Percentiles rank a stretch among this genome's conserved stretches.
Conservation (phyloP, 208 protist genomes). For the Wallacemonas sp. region DNA sequence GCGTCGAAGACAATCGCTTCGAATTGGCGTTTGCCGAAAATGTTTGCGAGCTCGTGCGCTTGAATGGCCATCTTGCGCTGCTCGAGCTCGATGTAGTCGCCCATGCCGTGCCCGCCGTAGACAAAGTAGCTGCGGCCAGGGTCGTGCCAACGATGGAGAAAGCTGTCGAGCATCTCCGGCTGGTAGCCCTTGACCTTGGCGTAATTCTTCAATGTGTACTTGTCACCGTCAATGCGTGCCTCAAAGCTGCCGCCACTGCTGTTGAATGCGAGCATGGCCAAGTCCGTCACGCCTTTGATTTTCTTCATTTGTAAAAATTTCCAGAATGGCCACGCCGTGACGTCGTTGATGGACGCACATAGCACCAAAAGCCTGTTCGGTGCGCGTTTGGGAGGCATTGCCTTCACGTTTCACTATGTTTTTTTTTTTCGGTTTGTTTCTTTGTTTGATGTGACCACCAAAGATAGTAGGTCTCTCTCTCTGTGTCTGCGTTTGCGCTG, state of each 20-base stretch:
- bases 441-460: neutral
- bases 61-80: slow-evolving; percentile 58
- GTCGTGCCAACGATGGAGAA: slow-evolving; percentile 67
- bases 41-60: slow-evolving; percentile 64
- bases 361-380: slow-evolving; percentile 70
- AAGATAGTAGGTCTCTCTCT: slow-evolving; percentile 10
- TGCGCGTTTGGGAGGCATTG: slow-evolving; percentile 25
- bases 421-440: neutral
- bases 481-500: slow-evolving; percentile 15
- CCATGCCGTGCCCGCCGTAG: slow-evolving; percentile 89
- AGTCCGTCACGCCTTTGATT: slow-evolving; percentile 67
- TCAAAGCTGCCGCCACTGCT: slow-evolving; percentile 85
- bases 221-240: slow-evolving; percentile 71
- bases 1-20: slow-evolving; percentile 87
- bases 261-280: slow-evolving; percentile 87
- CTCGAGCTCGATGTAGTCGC: slow-evolving; percentile 85
- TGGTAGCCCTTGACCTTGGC: slow-evolving; percentile 54
- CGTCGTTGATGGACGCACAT: slow-evolving; percentile 84
- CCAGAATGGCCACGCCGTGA: slow-evolving; percentile 87
- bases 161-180: slow-evolving; percentile 70
- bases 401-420: neutral
- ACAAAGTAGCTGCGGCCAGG: slow-evolving; percentile 80
- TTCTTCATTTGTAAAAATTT: slow-evolving; percentile 90
- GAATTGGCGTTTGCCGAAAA: slow-evolving; percentile 66
- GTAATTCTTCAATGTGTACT: slow-evolving; percentile 76